These are phyloP conservation scores for Nemania bipapillata DNA, from an alignment of 2,329 filamentous ascomycete species.

Conservation along the genomic window DNA sequence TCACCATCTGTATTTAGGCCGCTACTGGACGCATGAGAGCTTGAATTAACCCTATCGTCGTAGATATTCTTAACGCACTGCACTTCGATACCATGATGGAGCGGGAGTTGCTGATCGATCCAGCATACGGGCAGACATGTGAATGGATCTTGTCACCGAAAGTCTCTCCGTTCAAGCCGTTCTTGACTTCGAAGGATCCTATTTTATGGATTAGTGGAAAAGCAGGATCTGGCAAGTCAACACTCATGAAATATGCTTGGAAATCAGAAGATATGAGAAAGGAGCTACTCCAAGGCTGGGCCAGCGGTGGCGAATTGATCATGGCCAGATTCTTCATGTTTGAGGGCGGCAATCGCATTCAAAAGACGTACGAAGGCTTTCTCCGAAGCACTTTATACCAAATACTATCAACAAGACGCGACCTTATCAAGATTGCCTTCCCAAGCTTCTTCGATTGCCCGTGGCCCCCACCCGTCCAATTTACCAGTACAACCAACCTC, in stretches of 20 bases:
- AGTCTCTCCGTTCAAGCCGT: slow-evolving; percentile 42
- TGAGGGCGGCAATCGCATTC: slow-evolving; percentile 53
- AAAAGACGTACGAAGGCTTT: slow-evolving; percentile 57
- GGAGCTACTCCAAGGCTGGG: slow-evolving; percentile 52
- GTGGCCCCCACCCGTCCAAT: slow-evolving; percentile 49
- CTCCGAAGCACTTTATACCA: slow-evolving; percentile 54
- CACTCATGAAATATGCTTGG: slow-evolving; percentile 58
- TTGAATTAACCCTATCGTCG: neutral
- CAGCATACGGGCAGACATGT: slow-evolving; percentile 56
- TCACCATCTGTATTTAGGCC: neutral
- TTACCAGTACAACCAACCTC: slow-evolving; percentile 47
- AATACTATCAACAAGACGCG: slow-evolving; percentile 47
- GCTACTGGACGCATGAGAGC: neutral
- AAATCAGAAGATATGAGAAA: slow-evolving; percentile 45
- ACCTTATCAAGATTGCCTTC: slow-evolving; percentile 50
- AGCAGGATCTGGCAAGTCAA: slow-evolving; percentile 60
- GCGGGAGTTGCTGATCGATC: slow-evolving; percentile 52
- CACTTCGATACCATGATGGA: slow-evolving; percentile 50
- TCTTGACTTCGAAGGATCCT: slow-evolving; percentile 42
- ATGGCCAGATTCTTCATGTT: slow-evolving; percentile 57
- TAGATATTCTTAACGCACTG: slow-evolving; percentile 50
- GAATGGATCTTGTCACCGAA: slow-evolving; percentile 56
- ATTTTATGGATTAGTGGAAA: slow-evolving; percentile 58
- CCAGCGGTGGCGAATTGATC: slow-evolving; percentile 44
- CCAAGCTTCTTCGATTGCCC: slow-evolving; percentile 48